These are phyloP conservation scores for Bolboschoenus planiculmis DNA, from an alignment of 176 grass and related monocot genomes.

Conservation along the genomic window DNA sequence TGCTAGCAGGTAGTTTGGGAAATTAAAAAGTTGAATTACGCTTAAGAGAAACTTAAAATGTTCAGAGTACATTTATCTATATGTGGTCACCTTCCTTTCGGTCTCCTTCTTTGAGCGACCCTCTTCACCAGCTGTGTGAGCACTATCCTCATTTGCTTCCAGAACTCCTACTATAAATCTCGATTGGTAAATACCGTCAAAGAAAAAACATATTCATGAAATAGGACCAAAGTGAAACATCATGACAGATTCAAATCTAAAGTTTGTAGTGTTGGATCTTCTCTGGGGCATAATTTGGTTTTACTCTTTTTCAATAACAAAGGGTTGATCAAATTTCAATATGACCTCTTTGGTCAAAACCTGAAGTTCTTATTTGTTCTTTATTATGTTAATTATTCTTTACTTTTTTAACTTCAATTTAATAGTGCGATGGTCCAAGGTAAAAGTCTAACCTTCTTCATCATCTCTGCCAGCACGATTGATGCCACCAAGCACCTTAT, in stretches of 20 bases:
- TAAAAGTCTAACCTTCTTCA: constrained; percentile 42
- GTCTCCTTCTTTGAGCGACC: constrained; percentile 56
- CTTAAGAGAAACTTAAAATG: neutral
- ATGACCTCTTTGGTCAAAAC: neutral
- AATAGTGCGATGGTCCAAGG: neutral
- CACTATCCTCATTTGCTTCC: constrained; percentile 17
- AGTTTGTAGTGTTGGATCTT: neutral
- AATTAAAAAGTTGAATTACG: neutral
- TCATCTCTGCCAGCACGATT: constrained; percentile 81
- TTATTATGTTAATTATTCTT: neutral
- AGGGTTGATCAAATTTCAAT: neutral
- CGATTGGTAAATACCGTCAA: neutral
- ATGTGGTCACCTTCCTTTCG: constrained; percentile 53
- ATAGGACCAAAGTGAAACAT: neutral
- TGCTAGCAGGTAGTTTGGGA: neutral
- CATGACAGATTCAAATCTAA: neutral
- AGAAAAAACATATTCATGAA: neutral
- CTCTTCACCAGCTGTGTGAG: constrained; percentile 33
- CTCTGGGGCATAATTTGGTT: neutral
- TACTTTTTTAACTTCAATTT: neutral
- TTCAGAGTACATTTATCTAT: neutral
- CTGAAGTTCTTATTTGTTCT: neutral
- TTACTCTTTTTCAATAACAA: neutral
- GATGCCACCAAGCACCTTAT: constrained; percentile 93
- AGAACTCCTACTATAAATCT: constrained; percentile 25